phyloP scores from a whole-genome alignment of 139 green algal species.

The Chlorella sp. region DNA sequence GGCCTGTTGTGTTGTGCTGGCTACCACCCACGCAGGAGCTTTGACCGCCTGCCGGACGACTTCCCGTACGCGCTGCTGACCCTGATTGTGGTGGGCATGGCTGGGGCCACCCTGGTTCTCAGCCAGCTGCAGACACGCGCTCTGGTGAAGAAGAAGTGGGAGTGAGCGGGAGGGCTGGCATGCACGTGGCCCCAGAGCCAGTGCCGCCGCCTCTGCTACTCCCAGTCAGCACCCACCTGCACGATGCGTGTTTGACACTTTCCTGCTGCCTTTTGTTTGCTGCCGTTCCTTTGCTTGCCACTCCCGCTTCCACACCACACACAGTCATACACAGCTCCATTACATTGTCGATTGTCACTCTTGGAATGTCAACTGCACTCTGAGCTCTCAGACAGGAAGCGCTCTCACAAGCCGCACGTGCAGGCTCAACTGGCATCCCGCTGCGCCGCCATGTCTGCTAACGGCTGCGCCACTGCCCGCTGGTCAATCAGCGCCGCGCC shows the following conservation, averaged over 20 bases:
- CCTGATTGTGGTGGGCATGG: slow-evolving; percentile 74
- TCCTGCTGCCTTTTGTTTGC: too few relatives aligned
- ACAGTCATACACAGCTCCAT: too few relatives aligned
- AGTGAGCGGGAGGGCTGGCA: slow-evolving; percentile 28
- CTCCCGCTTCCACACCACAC: too few relatives aligned
- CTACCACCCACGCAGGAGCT: slow-evolving; percentile 48
- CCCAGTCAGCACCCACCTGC: too few relatives aligned
- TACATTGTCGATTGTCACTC: too few relatives aligned
- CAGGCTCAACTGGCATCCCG: background rate
- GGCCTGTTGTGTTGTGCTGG: too few relatives aligned
- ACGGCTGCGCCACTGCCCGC: background rate
- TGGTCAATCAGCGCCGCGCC: slow-evolving; percentile 28
- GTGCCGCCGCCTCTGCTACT: too few relatives aligned
- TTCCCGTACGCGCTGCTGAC: slow-evolving; percentile 93
- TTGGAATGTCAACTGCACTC: too few relatives aligned
- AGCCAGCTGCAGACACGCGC: slow-evolving; percentile 45
- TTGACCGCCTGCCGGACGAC: slow-evolving; percentile 92
- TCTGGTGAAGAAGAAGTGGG: slow-evolving; percentile 75
- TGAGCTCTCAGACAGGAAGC: background rate
- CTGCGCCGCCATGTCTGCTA: slow-evolving; percentile 20
- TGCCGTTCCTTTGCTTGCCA: too few relatives aligned
- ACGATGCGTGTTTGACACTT: too few relatives aligned
- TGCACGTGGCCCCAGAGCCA: too few relatives aligned
- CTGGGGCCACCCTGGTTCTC: slow-evolving; percentile 57
- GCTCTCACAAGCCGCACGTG: background rate